Conservation (phyloP, 352 stramenopile species). For the Phytophthora pisi region DNA sequence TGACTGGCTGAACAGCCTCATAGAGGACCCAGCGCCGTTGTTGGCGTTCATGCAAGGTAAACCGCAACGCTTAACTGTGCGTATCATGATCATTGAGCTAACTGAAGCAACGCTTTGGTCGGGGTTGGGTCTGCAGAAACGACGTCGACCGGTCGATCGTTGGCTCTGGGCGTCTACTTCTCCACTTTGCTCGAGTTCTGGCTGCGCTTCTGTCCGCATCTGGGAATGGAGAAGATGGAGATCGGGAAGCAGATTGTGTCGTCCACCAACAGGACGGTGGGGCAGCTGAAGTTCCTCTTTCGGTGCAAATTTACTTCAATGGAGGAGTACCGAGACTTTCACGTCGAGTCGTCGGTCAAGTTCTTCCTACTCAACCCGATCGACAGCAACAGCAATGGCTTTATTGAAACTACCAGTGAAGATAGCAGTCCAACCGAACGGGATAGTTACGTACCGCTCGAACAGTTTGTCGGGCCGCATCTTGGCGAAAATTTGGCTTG, state of each 20-base stretch:
- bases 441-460: conserved; percentile 37
- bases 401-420: neutral
- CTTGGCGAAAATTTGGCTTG: conserved; percentile 77
- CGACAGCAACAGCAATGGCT: conserved; percentile 4
- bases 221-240: conserved; percentile 51
- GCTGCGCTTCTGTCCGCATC: conserved; percentile 56
- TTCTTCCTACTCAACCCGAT: conserved; percentile 74
- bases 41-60: conserved; percentile 60
- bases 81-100: conserved; percentile 1
- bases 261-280: conserved; percentile 61
- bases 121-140: conserved; percentile 34
- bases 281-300: conserved; percentile 83
- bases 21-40: conserved; percentile 50
- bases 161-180: conserved; percentile 79
- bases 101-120: neutral
- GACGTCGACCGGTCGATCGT: conserved; percentile 35
- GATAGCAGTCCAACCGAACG: neutral
- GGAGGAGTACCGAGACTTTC: conserved; percentile 40
- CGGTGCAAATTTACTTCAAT: conserved; percentile 35
- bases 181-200: conserved; percentile 74
- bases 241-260: conserved; percentile 72
- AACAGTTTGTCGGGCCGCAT: conserved; percentile 77
- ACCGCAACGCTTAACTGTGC: neutral
- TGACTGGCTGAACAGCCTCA: conserved; percentile 54
- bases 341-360: conserved; percentile 84